Conservation (phyloP, 768 basidiomycete species). For the Megacollybia marginata region DNA sequence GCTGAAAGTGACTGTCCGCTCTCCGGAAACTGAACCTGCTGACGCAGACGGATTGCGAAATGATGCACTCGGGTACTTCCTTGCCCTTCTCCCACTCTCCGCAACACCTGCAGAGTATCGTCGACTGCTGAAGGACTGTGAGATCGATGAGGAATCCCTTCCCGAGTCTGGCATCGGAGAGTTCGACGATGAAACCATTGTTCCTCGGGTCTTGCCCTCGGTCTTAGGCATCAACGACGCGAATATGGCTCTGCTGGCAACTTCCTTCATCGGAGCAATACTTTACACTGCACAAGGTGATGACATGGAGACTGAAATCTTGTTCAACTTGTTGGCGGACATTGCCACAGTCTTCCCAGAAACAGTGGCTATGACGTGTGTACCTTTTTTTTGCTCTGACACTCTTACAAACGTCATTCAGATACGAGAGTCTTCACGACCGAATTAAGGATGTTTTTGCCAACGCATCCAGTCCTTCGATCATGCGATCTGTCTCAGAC, state of each 20-base stretch:
- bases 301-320: slow-evolving; percentile 73
- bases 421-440: slow-evolving; percentile 73
- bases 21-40: slow-evolving; percentile 27
- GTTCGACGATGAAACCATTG: slow-evolving; percentile 27
- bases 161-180: slow-evolving; percentile 30
- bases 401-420: slow-evolving; percentile 19
- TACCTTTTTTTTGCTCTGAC: slow-evolving; percentile 12
- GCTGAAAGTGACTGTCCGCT: slow-evolving; percentile 50
- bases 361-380: slow-evolving; percentile 65
- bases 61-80: slow-evolving; percentile 70
- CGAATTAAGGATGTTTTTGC: slow-evolving; percentile 67
- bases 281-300: slow-evolving; percentile 70
- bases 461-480: slow-evolving; percentile 61
- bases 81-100: slow-evolving; percentile 69
- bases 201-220: slow-evolving; percentile 47
- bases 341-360: slow-evolving; percentile 65
- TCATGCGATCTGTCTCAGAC: slow-evolving; percentile 66
- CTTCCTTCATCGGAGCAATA: slow-evolving; percentile 72
- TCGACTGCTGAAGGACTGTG: slow-evolving; percentile 41
- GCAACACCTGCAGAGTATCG: slow-evolving; percentile 49
- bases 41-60: slow-evolving; percentile 32
- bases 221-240: slow-evolving; percentile 58
- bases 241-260: slow-evolving; percentile 61
- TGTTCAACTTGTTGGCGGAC: slow-evolving; percentile 72
- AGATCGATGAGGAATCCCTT: slow-evolving; percentile 49